Base-by-base conservation (phyloP, 345 rosid species). In the Erodium maritimum region DNA sequence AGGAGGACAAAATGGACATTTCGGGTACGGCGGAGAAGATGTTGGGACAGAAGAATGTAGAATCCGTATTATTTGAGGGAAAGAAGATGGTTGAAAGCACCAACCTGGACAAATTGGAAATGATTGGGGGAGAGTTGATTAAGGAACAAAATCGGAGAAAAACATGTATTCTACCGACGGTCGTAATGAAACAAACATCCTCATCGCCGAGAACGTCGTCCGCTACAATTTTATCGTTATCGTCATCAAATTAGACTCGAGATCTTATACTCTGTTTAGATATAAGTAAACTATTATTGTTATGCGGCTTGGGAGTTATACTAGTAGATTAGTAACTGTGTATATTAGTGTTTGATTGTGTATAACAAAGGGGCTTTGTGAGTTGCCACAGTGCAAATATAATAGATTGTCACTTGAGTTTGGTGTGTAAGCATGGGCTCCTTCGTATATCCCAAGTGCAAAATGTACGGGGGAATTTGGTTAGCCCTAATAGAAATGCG, bases 1-100 rank as follows among this genome's bases (percentile, higher is more conserved):
- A 37, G 14, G 10, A 37, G 46, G 8, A 8, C 34, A 29, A 29
- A 29, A 37, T 5, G 14, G 46, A 37, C 46, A 11, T 37, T 4
- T 5, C 14, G 46, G 86, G 79, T 23, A 63, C 72, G 54, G 95
- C 95, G 12, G 99, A 88, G 74, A 95, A 88, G 59, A 88, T 88
- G 99, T 65, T 91, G 75, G 89, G 85, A 79, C 95, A 91, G 75
- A 91, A 91, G 68, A 88, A 91, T 59, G 96, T 91, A 0, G 99
- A 91, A 72, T 88, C 96, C 0, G 94, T 88, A 29, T 71, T 91
- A 55, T 88, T 88, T 42, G 94, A 87, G 50, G 96, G 96, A 16
- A 86, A 91, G 68, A 84, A 82, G 71, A 82, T 88, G 25, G 76
- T 79, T 5, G 95, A 86, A 50, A 73, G 85, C 50, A 86, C 80